These are phyloP conservation scores for Yamadazyma mexicana DNA, from an alignment of 1,139 yeast genomes.

Conservation along the genomic window DNA sequence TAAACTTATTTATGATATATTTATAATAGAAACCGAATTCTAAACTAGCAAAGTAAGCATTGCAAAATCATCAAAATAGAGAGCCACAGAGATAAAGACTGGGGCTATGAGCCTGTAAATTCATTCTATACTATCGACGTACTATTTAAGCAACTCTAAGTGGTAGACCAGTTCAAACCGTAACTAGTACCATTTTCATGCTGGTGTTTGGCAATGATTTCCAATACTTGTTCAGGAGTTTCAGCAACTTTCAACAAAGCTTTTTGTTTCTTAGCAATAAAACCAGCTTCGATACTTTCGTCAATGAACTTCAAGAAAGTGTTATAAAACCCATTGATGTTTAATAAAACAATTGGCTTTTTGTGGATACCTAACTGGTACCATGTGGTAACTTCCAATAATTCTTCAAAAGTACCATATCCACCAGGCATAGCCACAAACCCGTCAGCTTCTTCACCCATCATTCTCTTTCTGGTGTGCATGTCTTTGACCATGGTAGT, in stretches of 20 bases:
- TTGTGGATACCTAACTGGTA: slow-evolving; percentile 82
- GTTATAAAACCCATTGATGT: slow-evolving; percentile 80
- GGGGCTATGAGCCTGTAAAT: too few relatives aligned
- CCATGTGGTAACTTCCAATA: slow-evolving; percentile 88
- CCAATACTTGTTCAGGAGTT: slow-evolving; percentile 63
- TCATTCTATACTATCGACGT: not conserved
- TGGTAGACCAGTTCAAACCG: slow-evolving; percentile 61
- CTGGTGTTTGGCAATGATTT: slow-evolving; percentile 57
- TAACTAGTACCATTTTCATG: slow-evolving; percentile 72
- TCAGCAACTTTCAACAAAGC: slow-evolving; percentile 68
- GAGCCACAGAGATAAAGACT: too few relatives aligned
- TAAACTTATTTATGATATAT: too few relatives aligned
- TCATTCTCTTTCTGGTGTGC: slow-evolving; percentile 85
- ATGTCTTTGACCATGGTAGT: slow-evolving; percentile 83
- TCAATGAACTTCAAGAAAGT: slow-evolving; percentile 60
- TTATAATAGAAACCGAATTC: too few relatives aligned
- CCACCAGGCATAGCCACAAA: slow-evolving; percentile 93
- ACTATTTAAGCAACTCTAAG: not conserved
- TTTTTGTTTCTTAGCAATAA: slow-evolving; percentile 67
- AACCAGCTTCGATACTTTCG: slow-evolving; percentile 60
- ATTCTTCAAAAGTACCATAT: slow-evolving; percentile 85
- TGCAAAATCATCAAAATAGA: too few relatives aligned
- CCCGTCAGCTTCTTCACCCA: slow-evolving; percentile 87
- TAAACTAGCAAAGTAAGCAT: too few relatives aligned
- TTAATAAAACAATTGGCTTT: slow-evolving; percentile 76